Percentiles rank a stretch among this genome's conserved stretches.
Conservation (phyloP, 2,329 filamentous ascomycete genomes). For the Blumeria hordei region DNA sequence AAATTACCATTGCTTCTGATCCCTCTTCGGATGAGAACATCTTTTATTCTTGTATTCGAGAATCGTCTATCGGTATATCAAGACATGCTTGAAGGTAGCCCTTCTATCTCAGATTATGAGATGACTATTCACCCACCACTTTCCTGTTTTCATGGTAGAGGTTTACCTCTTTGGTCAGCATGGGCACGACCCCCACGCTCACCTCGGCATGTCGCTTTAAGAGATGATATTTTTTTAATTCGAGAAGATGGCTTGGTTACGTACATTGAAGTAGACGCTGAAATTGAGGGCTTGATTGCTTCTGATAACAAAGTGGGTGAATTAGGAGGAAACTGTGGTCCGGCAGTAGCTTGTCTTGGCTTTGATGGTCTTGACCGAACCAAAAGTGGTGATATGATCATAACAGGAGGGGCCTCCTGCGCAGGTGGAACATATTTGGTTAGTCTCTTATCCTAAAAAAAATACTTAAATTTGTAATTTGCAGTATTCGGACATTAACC, state of each 20-base stretch:
- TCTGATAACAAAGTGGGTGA: conserved; percentile 34
- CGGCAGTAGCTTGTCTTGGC: conserved; percentile 47
- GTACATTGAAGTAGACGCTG: conserved; percentile 41
- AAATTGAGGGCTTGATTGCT: conserved; percentile 26
- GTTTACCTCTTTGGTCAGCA: conserved; percentile 46
- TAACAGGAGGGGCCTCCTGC: conserved; percentile 35
- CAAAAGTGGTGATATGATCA: conserved; percentile 28
- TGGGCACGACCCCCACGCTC: conserved; percentile 59
- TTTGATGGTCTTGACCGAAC: conserved; percentile 18
- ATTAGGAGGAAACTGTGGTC: conserved; percentile 51
- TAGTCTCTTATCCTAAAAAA: conserved; percentile 4
- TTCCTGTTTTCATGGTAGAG: conserved; percentile 22
- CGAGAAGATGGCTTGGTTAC: conserved; percentile 68
- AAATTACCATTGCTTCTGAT: conserved; percentile 45
- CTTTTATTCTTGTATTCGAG: conserved; percentile 45
- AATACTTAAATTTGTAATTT: too few relatives aligned
- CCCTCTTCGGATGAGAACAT: conserved; percentile 43
- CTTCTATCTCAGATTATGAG: conserved; percentile 22
- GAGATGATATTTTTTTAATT: conserved; percentile 65
- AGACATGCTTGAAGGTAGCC: conserved; percentile 26
- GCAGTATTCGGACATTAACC: too few relatives aligned
- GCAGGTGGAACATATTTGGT: conserved; percentile 43
- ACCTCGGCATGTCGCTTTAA: conserved; percentile 32
- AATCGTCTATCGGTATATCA: conserved; percentile 30
- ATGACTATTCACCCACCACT: conserved; percentile 20